Percentiles rank a stretch among this genome's conserved stretches.
Evolutionary conservation across 169 alveolate species (phyloP).

Genomic region (Besnoitia besnoiti): DNA sequence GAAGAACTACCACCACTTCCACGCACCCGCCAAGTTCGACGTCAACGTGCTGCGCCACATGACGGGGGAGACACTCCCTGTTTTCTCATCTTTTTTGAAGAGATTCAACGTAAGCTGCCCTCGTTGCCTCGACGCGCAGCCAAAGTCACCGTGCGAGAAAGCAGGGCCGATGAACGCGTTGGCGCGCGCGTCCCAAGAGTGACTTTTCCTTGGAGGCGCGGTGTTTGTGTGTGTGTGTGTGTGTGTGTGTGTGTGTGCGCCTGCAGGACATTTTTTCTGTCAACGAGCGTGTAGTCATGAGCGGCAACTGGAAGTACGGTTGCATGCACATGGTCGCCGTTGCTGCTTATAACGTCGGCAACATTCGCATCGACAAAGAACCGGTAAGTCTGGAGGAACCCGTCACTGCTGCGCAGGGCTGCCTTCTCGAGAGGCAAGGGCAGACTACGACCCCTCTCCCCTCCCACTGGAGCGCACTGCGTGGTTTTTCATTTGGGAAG

Average conservation of each 20-base stretch:
- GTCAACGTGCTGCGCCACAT: constrained; percentile 83
- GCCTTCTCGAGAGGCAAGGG: no score
- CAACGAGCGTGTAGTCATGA: constrained; percentile 88
- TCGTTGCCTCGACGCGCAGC: no score
- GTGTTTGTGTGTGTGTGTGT: background rate
- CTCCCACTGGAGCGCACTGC: no score
- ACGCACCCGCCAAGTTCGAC: constrained; percentile 83
- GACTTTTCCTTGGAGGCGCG: no score
- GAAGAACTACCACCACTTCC: constrained; percentile 91
- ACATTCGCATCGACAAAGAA: constrained; percentile 76
- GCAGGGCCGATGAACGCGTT: no score
- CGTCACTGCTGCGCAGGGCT: constrained; percentile 4
- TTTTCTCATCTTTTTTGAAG: constrained; percentile 71
- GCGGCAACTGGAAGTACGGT: constrained; percentile 87
- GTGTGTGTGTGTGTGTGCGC: background rate
- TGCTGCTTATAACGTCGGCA: constrained; percentile 92
- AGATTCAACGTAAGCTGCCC: constrained; percentile 70
- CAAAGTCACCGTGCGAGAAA: no score
- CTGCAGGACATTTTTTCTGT: constrained; percentile 80
- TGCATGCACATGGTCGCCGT: constrained; percentile 82
- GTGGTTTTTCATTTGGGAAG: no score
- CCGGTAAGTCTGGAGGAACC: constrained; percentile 47
- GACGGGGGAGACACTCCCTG: constrained; percentile 84
- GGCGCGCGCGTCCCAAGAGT: no score
- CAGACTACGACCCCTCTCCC: no score